Conservation (phyloP, 257 asterid species). For the Ligustrum vulgare region DNA sequence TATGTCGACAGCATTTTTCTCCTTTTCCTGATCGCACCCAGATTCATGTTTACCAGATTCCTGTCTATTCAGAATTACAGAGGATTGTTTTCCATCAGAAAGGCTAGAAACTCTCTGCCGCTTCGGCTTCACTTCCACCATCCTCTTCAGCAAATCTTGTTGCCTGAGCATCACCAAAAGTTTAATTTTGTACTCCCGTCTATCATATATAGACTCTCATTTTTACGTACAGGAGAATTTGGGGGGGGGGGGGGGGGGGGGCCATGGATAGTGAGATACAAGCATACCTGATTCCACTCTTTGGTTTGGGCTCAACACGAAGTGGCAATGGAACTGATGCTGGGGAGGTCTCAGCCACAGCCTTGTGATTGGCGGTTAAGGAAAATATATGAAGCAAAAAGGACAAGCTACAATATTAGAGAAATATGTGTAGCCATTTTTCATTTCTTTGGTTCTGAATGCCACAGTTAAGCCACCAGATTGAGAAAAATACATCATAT, state of each 20-base stretch:
- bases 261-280: neutral
- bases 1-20: slow-evolving; percentile 27
- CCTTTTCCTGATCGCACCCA: slow-evolving; percentile 28
- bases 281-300: slow-evolving; percentile 83
- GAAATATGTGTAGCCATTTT: neutral
- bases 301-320: slow-evolving; percentile 95
- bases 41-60: slow-evolving; percentile 34
- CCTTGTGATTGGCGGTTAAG: slow-evolving; percentile 65
- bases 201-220: neutral
- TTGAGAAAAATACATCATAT: neutral
- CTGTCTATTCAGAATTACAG: slow-evolving; percentile 29
- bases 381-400: slow-evolving; percentile 22
- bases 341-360: slow-evolving; percentile 84
- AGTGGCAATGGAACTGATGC: slow-evolving; percentile 83
- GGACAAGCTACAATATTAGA: slow-evolving; percentile 8
- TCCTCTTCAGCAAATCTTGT: slow-evolving; percentile 84
- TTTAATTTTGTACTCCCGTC: neutral
- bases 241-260: neutral
- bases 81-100: slow-evolving; percentile 29
- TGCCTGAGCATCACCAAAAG: slow-evolving; percentile 51
- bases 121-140: slow-evolving; percentile 93
- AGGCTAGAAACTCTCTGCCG: slow-evolving; percentile 47
- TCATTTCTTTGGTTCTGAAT: neutral
- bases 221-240: neutral
- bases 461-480: neutral